These are phyloP conservation scores for Panellus pusillus DNA, from an alignment of 768 basidiomycete species.

Conservation along the genomic window DNA sequence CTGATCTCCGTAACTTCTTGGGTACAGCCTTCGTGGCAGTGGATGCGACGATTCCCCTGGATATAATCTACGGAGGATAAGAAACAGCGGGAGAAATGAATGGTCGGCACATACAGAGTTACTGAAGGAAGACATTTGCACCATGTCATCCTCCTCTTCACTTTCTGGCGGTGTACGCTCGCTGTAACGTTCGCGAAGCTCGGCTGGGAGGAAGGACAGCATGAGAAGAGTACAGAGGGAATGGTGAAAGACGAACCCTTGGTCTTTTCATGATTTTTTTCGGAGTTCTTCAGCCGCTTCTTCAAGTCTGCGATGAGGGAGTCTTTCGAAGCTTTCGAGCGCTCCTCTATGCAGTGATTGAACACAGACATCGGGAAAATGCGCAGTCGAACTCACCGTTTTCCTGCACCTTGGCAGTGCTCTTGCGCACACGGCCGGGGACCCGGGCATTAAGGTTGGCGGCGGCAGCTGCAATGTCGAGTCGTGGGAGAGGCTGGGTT, in stretches of 20 bases:
- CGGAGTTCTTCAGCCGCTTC: neutral
- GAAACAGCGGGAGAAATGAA: neutral
- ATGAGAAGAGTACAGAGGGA: neutral
- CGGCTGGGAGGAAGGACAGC: too few species aligned
- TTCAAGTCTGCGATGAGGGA: neutral
- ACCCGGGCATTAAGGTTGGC: too few species aligned
- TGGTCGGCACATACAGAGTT: neutral
- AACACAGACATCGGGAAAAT: neutral
- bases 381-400: neutral
- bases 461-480: too few species aligned
- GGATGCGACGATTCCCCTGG: neutral
- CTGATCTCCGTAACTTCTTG: constrained; percentile 1
- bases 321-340: neutral
- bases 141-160: constrained; percentile 4
- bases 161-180: neutral
- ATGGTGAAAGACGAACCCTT: neutral
- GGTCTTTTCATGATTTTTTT: neutral
- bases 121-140: neutral
- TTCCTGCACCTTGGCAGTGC: neutral
- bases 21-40: neutral
- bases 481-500: too few species aligned
- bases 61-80: neutral
- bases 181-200: neutral
- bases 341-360: neutral
- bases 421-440: too few species aligned